Base-by-base conservation (phyloP, 2,329 filamentous ascomycete genomes). In the Madurella fahalii region DNA sequence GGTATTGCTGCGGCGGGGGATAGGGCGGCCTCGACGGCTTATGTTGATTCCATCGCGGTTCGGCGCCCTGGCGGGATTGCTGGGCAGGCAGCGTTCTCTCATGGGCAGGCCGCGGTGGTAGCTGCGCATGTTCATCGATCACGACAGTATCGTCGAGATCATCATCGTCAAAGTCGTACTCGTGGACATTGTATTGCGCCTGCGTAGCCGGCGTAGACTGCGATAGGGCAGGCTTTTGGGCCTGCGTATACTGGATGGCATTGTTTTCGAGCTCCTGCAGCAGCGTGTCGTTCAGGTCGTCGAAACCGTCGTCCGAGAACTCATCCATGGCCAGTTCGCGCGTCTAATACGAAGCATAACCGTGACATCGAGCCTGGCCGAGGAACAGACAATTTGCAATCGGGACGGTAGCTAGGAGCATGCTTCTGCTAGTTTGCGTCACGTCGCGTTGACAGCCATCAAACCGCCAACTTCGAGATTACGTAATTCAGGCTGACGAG, bases 241-340 rank as follows among this genome's bases (percentile, higher is more conserved):
- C 74, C 61, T 84, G 81, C 4, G 83, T 86, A 61, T 77, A 77
- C 61, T 80, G 79, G 59, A 86, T 81, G 40, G 84, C 84, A 64
- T 80, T 78, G 63, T 80, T 78, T 65, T 87, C 84, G 58, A 87
- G 79, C 65, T 85, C 82, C 62, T 82, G 75, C 3, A 87, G 71
- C 45, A 74, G 74, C 58, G 78, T 77, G 58, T 78, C 74, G 59
- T 83, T 80, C 41, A 87, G 71, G 40, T 79, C 75, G 67, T 87
- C 82, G 61, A 87, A 75, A 57, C 77, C 82, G 65, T 85, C 83
- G 66, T 86, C 84, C 56, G 77, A 81, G 65, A 83, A 86, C 58
- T 82, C 79, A 71, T 84, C 81, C 71, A 79, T 78, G 57, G 56
- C 51, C 48, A 37, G 32, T 42, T 40, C 13, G 52, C 40, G 47